Percentiles rank a stretch among this genome's conserved stretches.
These are phyloP conservation scores for Alternaria rosae DNA, from an alignment of 2,329 filamentous ascomycete genomes.

Conservation along the genomic window DNA sequence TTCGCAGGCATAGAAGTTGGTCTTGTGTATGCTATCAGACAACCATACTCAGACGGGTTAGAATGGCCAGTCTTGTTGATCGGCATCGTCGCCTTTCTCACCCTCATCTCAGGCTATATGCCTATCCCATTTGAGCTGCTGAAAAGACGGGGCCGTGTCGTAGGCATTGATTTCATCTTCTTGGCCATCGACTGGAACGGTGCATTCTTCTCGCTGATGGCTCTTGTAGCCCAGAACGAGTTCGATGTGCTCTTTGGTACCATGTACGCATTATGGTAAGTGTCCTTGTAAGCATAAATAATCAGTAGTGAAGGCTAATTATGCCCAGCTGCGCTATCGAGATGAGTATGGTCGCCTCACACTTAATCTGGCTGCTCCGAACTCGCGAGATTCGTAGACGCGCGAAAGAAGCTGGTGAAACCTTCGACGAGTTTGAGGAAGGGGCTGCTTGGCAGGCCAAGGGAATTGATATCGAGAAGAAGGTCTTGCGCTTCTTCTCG, in stretches of 20 bases:
- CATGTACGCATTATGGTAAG: conserved; percentile 62
- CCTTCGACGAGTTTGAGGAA: conserved; percentile 60
- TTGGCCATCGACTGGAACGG: conserved; percentile 65
- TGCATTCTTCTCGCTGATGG: conserved; percentile 68
- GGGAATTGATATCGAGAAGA: conserved; percentile 29
- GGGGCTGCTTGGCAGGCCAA: conserved; percentile 29
- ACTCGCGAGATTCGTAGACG: conserved; percentile 59
- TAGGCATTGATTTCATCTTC: conserved; percentile 66
- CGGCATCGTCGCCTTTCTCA: conserved; percentile 63
- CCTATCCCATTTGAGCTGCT: conserved; percentile 67
- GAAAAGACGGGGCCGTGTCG: conserved; percentile 65
- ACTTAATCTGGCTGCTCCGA: conserved; percentile 63
- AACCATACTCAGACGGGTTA: conserved; percentile 60
- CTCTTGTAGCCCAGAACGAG: conserved; percentile 63
- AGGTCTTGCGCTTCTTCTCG: conserved; percentile 11
- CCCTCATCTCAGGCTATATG: conserved; percentile 62
- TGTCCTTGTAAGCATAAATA: background rate
- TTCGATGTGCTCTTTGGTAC: conserved; percentile 67
- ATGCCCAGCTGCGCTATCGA: conserved; percentile 57
- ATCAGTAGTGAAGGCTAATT: background rate
- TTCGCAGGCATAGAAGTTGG: conserved; percentile 62
- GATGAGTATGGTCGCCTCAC: conserved; percentile 63
- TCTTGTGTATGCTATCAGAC: conserved; percentile 62
- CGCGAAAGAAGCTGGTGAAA: conserved; percentile 50
- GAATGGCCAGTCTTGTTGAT: conserved; percentile 60